Base-by-base conservation (phyloP, 805 yeast species). In the Crinitomyces ghanaensis region DNA sequence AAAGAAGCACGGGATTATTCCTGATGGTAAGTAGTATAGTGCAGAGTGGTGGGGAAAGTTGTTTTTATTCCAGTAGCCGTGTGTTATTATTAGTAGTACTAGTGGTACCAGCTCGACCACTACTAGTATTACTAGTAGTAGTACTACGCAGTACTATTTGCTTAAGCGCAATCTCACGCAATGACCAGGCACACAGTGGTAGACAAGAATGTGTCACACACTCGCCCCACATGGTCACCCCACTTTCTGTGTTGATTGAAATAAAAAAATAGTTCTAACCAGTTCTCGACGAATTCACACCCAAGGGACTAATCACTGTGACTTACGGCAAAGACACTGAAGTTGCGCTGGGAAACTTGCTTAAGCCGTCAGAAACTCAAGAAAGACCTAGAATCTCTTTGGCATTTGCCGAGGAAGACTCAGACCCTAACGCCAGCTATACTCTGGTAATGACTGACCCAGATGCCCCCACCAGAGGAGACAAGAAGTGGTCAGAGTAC, bases 391-490 rank as follows among this genome's bases (percentile, higher is more conserved):
- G 54, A 20, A 63, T 85, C 36, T 78, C 77, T 42, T 74, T 80
- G 57, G 72, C 85, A 11, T 60, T 74, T 41, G 56, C 60, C 34
- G 65, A 66, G 27, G 65, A 62, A 40, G 65, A 62, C 41, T 58
- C 68, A 24, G 49, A 59, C 11, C 45, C 55, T 16, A 54, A 64
- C 17, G 77, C 74, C 43, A 57, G 66, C 32, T 85, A 79, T 59
- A 73, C 91, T 7, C 59, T 86, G 43, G 80, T 81, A 2, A 45
- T 85, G 43, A 86, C 95, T 5, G 95, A 85, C 56, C 96, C 96
- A 1, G 95, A 85, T 62, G 95, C 95, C 5, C 96, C 96, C 9
- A 70, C 85, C 3, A 68, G 74, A 45, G 66, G 70, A 2, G 95
- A 85, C 54, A 73, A 77, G 50, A 82, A 75, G 52, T 84, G 93